phyloP scores from a whole-genome alignment of 345 rosid species.

The Lepidium africanum region DNA sequence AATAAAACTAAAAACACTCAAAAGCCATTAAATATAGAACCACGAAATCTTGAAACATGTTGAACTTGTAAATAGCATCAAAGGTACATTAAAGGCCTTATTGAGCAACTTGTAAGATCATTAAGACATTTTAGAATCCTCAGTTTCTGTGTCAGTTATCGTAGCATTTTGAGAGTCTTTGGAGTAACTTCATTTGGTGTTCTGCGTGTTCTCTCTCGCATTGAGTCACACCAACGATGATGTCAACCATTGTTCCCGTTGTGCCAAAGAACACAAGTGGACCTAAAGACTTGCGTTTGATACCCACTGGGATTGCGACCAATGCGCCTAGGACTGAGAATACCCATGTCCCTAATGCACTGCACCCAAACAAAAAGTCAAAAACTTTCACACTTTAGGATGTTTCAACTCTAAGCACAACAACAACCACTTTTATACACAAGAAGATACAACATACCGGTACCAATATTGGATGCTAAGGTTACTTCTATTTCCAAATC shows the following conservation, averaged over 20 bases:
- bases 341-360: constrained; percentile 95
- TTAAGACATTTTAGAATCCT: constrained; percentile 16
- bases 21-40: too few relatives aligned
- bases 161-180: constrained; percentile 48
- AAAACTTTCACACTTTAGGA: background rate
- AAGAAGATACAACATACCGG: background rate
- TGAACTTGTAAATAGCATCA: background rate
- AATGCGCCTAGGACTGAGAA: constrained; percentile 83
- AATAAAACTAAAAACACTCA: too few relatives aligned
- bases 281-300: constrained; percentile 74
- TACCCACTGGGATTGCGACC: constrained; percentile 88
- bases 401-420: background rate
- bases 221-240: constrained; percentile 75
- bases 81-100: background rate
- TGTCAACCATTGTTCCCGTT: constrained; percentile 94
- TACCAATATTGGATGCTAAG: background rate
- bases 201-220: constrained; percentile 97
- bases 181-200: constrained; percentile 67
- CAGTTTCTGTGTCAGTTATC: constrained; percentile 2
- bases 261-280: constrained; percentile 96
- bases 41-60: background rate
- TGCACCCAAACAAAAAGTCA: constrained; percentile 8
- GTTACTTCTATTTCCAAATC: background rate
- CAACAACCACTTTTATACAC: background rate
- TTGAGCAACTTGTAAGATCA: background rate